Base-by-base conservation (phyloP, 805 yeast species). In the Isabelozyma gotoi region DNA sequence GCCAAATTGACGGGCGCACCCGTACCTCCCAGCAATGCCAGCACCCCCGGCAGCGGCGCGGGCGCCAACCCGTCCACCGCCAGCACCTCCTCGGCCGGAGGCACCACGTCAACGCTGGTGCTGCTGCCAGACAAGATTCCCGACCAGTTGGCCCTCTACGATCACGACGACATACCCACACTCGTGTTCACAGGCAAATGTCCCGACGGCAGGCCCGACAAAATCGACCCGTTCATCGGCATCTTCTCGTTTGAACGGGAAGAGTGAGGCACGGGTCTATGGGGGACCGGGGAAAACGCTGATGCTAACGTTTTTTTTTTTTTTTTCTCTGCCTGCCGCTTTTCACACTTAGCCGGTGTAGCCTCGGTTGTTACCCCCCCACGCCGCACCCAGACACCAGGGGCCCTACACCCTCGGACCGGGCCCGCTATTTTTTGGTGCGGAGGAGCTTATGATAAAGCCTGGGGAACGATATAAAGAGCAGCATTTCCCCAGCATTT, bases 221-320 rank as follows among this genome's bases (percentile, higher is more conserved):
- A 60, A 16, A 68, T 76, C 19, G 80, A 76, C 50, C 81, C 82
- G 4, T 77, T 76, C 46, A 76, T 77, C 35, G 82, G 82, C 1
- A 77, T 77, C 10, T 76, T 77, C 48, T 74, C 76, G 34, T 77
- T 77, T 52, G 82, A 77, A 47, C 59, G 62, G 46, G 75, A 70
- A 44, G 70, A 63, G 39, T 63, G 53, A 44, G 19, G 29, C 21
- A 19, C 18, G 11, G 15, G 7, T 11, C 15, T 24, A 10, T 24
- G 29, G 10, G 29, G 29, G 29, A 10, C 29, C 8, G 29, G n/a
- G n/a, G 31, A 8, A 24, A 8, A 24, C 31, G 7, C 18, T 34
- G 11, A 5, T 34, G 15, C 18, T 34, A 7, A 19, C 21, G n/a
- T 36, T 16, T 36, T 36, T 36, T 36, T 36, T 36, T 20, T 20